Evolutionary conservation across 2,329 filamentous ascomycete species (phyloP).

Genomic region (Parascedosporium putredinis): DNA sequence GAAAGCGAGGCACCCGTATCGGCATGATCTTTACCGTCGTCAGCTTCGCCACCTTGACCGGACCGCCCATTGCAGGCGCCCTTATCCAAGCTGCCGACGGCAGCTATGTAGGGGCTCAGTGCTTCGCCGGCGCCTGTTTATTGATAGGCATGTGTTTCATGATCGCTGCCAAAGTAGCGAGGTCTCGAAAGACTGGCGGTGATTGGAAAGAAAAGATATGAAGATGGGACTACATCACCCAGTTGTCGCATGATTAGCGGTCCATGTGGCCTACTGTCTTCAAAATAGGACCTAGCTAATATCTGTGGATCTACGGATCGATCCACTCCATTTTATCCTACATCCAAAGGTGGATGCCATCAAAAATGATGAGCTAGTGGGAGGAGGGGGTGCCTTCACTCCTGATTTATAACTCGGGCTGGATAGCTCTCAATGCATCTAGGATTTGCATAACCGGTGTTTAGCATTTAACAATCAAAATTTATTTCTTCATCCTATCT

Average conservation of each 20-base stretch:
- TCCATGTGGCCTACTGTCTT: not conserved
- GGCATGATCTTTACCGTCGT: constrained; percentile 49
- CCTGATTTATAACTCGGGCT: too few relatives aligned
- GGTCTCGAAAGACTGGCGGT: constrained; percentile 11
- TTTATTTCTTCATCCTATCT: too few relatives aligned
- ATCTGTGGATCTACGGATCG: too few relatives aligned
- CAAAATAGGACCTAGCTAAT: too few relatives aligned
- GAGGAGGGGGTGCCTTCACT: too few relatives aligned
- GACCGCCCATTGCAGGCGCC: constrained; percentile 40
- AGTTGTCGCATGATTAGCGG: not conserved
- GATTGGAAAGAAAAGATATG: constrained; percentile 6
- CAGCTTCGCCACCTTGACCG: constrained; percentile 41
- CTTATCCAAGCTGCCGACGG: constrained; percentile 32
- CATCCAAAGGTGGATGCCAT: too few relatives aligned
- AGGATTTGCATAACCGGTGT: too few relatives aligned
- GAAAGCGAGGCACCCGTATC: constrained; percentile 42
- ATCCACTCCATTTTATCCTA: too few relatives aligned
- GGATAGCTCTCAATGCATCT: too few relatives aligned
- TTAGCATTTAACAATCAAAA: too few relatives aligned
- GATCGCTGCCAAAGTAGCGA: constrained; percentile 25
- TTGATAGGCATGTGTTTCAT: constrained; percentile 30
- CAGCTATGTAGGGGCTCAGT: constrained; percentile 36
- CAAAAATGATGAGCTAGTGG: too few relatives aligned
- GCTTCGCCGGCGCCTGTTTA: constrained; percentile 34
- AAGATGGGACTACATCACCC: not conserved